Evolutionary conservation across 805 yeast species (phyloP).

Genomic region (Metschnikowia hibisci): DNA sequence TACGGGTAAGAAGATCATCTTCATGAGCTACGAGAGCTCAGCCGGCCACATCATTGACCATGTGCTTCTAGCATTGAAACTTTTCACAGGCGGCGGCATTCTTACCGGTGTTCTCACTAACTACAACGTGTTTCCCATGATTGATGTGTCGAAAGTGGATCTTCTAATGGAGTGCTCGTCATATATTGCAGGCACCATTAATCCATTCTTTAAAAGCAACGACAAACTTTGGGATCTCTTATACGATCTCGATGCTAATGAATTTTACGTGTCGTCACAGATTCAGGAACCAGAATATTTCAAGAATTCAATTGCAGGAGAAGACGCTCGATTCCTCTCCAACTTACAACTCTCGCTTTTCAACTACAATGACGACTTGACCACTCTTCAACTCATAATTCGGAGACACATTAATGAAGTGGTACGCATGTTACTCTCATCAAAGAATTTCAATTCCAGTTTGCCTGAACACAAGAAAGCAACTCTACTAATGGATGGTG

Average conservation of each 20-base stretch:
- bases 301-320: constrained; percentile 38
- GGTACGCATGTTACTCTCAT: constrained; percentile 34
- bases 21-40: constrained; percentile 38
- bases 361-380: constrained; percentile 44
- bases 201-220: constrained; percentile 56
- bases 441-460: constrained; percentile 31
- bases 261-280: constrained; percentile 30
- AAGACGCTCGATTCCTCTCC: constrained; percentile 43
- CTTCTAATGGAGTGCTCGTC: constrained; percentile 38
- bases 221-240: constrained; percentile 56
- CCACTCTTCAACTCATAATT: constrained; percentile 41
- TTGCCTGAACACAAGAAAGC: constrained; percentile 16
- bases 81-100: constrained; percentile 43
- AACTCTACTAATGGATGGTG: constrained; percentile 36
- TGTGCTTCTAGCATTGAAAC: constrained; percentile 36
- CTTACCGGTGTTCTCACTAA: constrained; percentile 36
- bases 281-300: constrained; percentile 19
- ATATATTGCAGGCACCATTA: constrained; percentile 64
- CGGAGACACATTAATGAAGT: constrained; percentile 44
- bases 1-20: constrained; percentile 38
- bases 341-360: constrained; percentile 40
- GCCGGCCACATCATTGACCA: constrained; percentile 41
- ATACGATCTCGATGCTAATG: constrained; percentile 55
- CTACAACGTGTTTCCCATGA: constrained; percentile 50
- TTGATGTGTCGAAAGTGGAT: constrained; percentile 59